phyloP scores from a whole-genome alignment of 2,329 filamentous ascomycete genomes.

The Aspergillus vadensis region DNA sequence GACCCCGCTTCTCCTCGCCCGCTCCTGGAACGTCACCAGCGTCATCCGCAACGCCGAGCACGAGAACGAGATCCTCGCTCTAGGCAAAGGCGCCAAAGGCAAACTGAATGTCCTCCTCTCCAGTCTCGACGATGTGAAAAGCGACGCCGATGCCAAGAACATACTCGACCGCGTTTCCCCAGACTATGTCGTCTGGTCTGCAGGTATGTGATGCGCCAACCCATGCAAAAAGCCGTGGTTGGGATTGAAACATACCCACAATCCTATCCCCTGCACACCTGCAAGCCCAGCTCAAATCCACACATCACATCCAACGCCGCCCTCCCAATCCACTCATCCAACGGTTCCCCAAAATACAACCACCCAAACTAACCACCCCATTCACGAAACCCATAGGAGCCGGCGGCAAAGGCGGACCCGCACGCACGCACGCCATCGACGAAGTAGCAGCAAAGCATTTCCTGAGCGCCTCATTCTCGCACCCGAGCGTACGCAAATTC shows the following conservation, averaged over 20 bases:
- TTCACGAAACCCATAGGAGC: constrained; percentile 44
- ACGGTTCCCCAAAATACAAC: not conserved
- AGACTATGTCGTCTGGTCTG: constrained; percentile 51
- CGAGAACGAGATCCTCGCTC: constrained; percentile 61
- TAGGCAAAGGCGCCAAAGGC: constrained; percentile 60
- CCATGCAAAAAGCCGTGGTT: constrained; percentile 10
- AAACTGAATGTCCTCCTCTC: constrained; percentile 69
- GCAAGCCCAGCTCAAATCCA: not conserved
- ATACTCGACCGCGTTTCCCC: constrained; percentile 55
- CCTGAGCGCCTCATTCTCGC: constrained; percentile 51
- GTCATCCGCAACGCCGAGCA: constrained; percentile 75
- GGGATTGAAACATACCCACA: not conserved
- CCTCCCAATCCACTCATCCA: not conserved
- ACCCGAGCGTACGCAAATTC: constrained; percentile 54
- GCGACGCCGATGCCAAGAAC: constrained; percentile 60
- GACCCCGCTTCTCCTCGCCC: constrained; percentile 73
- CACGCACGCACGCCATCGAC: constrained; percentile 56
- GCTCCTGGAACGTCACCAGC: constrained; percentile 75
- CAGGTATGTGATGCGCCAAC: constrained; percentile 34
- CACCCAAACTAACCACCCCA: not conserved
- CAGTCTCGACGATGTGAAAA: constrained; percentile 71
- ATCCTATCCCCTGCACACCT: not conserved
- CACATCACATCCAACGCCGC: not conserved
- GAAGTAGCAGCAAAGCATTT: constrained; percentile 58
- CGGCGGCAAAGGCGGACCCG: constrained; percentile 56